A percentile compares a stretch with the other conserved stretches of the same genome.
Evolutionary conservation across 2,329 filamentous ascomycete genomes (phyloP).

Genomic region (Nectriaceae sp.): DNA sequence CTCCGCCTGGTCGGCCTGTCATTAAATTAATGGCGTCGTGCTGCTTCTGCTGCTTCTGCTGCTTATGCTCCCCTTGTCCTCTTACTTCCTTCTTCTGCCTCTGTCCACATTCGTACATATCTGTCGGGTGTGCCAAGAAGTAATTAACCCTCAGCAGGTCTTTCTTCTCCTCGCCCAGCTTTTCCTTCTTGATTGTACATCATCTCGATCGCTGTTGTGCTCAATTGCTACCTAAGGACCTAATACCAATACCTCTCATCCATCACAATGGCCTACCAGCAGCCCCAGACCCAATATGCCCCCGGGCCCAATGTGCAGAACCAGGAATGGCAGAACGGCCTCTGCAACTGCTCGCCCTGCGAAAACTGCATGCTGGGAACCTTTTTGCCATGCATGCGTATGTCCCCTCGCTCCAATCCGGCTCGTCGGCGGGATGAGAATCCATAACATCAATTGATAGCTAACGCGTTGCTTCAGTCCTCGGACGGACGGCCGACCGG

Average conservation of each 20-base stretch:
- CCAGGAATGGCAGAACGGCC: slow-evolving; percentile 39
- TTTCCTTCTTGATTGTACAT: not conserved
- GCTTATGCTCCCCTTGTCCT: not conserved
- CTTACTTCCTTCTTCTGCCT: not conserved
- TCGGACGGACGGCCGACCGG: slow-evolving; percentile 47
- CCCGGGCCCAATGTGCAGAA: slow-evolving; percentile 28
- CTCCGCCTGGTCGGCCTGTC: not conserved
- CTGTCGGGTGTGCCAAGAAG: not conserved
- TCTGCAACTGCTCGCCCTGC: slow-evolving; percentile 44
- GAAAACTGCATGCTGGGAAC: slow-evolving; percentile 40
- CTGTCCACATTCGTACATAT: not conserved
- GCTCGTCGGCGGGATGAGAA: not conserved
- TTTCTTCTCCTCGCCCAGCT: not conserved
- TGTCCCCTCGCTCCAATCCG: slow-evolving; percentile 26
- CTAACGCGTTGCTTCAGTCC: slow-evolving; percentile 34
- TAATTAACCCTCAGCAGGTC: not conserved
- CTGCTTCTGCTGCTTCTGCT: not conserved
- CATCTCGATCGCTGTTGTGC: no score
- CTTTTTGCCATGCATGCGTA: slow-evolving; percentile 47
- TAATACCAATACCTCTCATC: slow-evolving; percentile 1
- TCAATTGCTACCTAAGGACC: no score
- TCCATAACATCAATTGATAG: not conserved
- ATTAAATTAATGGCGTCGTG: not conserved
- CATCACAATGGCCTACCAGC: slow-evolving; percentile 26
- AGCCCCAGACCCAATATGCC: slow-evolving; percentile 13